A percentile compares a stretch with the other conserved stretches of the same genome.
These are phyloP conservation scores for Colletotrichum orbiculare DNA, from an alignment of 2,329 filamentous ascomycete genomes.

Conservation along the genomic window DNA sequence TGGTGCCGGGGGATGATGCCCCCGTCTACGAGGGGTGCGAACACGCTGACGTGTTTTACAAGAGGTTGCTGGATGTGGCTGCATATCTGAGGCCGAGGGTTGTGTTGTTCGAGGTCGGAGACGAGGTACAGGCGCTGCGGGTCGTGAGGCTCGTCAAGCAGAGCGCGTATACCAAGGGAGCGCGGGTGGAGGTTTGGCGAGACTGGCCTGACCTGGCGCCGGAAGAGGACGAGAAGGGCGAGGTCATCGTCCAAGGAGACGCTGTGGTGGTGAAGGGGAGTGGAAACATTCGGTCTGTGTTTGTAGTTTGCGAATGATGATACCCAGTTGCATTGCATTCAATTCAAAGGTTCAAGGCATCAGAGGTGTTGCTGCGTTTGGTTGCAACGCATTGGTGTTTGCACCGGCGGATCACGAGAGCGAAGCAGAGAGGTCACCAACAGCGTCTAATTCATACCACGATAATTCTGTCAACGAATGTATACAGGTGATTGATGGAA, in stretches of 20 bases:
- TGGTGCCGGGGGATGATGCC: conserved; percentile 66
- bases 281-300: conserved; percentile 60
- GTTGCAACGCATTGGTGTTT: too few species aligned
- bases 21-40: conserved; percentile 45
- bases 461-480: too few species aligned
- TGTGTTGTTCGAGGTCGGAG: conserved; percentile 78
- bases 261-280: conserved; percentile 51
- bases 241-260: conserved; percentile 39
- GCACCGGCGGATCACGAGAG: too few species aligned
- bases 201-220: conserved; percentile 67
- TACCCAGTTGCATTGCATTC: not conserved
- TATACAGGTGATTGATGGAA: too few species aligned
- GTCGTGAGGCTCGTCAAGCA: conserved; percentile 63
- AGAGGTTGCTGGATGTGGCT: conserved; percentile 69
- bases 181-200: conserved; percentile 75
- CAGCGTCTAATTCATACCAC: too few species aligned
- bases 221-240: conserved; percentile 41
- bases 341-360: not conserved
- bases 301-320: conserved; percentile 31
- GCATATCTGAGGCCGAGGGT: conserved; percentile 60
- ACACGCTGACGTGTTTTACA: conserved; percentile 73
- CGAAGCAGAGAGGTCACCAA: too few species aligned
- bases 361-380: too few species aligned
- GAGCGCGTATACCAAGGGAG: conserved; percentile 42
- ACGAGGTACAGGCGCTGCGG: conserved; percentile 72